Conservation (phyloP, 176 grass and related monocot species). For the Aegilops longissima region DNA sequence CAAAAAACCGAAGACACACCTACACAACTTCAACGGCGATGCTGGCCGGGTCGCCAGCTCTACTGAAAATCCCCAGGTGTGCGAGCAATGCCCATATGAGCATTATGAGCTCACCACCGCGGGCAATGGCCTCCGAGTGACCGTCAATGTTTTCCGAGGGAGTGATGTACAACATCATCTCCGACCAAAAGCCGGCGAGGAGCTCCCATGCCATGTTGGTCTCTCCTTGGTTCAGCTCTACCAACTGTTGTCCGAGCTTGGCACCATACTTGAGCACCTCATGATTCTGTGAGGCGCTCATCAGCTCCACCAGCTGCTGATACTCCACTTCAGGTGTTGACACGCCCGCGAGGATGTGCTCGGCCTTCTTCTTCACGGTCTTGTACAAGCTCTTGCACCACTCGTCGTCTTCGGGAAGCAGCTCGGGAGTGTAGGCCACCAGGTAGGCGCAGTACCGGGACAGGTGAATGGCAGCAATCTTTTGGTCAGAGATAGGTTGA, state of each 20-base stretch:
- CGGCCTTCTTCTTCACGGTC: background rate
- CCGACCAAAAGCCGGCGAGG: background rate
- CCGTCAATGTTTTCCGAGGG: background rate
- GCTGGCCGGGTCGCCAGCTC: background rate
- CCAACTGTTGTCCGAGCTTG: background rate
- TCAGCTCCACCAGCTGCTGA: background rate
- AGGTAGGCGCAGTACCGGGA: background rate
- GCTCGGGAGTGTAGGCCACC: background rate
- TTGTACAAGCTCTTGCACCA: constrained; percentile 26
- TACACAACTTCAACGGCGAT: too few species aligned
- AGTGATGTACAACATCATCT: background rate
- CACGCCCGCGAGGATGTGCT: background rate
- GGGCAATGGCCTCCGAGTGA: background rate
- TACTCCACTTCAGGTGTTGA: background rate
- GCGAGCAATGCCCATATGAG: background rate
- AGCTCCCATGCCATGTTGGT: background rate
- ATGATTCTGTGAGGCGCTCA: background rate
- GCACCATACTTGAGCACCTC: background rate
- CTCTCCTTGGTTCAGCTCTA: background rate
- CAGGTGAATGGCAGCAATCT: background rate
- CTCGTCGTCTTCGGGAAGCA: background rate
- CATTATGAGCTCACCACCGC: background rate
- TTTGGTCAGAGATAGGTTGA: background rate
- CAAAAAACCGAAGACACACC: too few species aligned
- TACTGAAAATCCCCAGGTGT: background rate